These are phyloP conservation scores for Ailanthus altissimus DNA, from an alignment of 345 rosid genomes.

Conservation along the genomic window DNA sequence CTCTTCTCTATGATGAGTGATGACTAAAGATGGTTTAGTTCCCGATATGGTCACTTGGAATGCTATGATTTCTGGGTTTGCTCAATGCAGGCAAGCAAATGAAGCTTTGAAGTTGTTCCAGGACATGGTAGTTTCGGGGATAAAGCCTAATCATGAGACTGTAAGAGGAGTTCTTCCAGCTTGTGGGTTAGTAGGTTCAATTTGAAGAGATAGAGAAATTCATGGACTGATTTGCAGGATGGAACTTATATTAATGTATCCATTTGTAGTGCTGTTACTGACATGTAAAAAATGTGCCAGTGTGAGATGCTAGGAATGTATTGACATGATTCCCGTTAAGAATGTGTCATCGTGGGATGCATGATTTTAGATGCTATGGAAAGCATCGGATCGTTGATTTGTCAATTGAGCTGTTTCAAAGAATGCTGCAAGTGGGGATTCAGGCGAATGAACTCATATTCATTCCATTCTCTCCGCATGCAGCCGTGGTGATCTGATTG, in stretches of 20 bases:
- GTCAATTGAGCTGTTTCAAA: slow-evolving; percentile 41
- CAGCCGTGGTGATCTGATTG: slow-evolving; percentile 52
- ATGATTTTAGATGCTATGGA: slow-evolving; percentile 54
- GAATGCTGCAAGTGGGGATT: slow-evolving; percentile 42
- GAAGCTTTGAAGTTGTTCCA: slow-evolving; percentile 43
- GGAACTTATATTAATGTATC: slow-evolving; percentile 41
- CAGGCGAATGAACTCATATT: slow-evolving; percentile 40
- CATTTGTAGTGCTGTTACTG: slow-evolving; percentile 54
- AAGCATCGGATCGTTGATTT: slow-evolving; percentile 49
- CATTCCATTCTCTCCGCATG: slow-evolving; percentile 51
- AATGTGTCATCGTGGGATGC: slow-evolving; percentile 58
- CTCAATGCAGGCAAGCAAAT: slow-evolving; percentile 36
- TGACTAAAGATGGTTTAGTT: slow-evolving; percentile 41
- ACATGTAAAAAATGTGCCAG: slow-evolving; percentile 68
- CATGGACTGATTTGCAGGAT: slow-evolving; percentile 47
- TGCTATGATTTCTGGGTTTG: slow-evolving; percentile 54
- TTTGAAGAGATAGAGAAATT: slow-evolving; percentile 43
- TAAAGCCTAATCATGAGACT: slow-evolving; percentile 44
- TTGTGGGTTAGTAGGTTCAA: slow-evolving; percentile 42
- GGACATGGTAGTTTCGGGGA: slow-evolving; percentile 35
- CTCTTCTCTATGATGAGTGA: slow-evolving; percentile 41
- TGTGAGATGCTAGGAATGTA: slow-evolving; percentile 39
- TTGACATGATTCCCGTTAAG: slow-evolving; percentile 28
- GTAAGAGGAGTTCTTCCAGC: slow-evolving; percentile 54
- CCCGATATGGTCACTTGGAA: slow-evolving; percentile 61